A percentile compares a stretch with the other conserved stretches of the same genome.
Conservation (phyloP, 495 filamentous ascomycete species). For the Penicillium pulvis region DNA sequence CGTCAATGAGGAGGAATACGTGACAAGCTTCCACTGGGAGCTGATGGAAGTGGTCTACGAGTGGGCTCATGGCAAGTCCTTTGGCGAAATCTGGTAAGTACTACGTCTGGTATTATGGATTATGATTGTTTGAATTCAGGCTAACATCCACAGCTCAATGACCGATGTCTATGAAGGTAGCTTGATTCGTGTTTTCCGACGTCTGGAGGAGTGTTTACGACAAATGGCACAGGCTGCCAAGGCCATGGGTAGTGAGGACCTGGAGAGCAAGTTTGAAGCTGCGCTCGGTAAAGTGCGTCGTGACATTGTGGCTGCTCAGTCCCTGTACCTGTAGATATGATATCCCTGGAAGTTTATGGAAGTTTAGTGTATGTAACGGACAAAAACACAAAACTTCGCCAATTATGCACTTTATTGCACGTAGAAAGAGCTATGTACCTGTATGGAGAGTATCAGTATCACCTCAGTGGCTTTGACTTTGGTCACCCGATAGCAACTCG, state of each 20-base stretch:
- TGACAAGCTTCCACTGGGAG: conserved; percentile 82
- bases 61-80: conserved; percentile 90
- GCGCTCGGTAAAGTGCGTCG: conserved; percentile 81
- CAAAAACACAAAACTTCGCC: neutral
- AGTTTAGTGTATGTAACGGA: neutral
- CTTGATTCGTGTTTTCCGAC: conserved; percentile 91
- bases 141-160: conserved; percentile 67
- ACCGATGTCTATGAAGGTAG: conserved; percentile 97
- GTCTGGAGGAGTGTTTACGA: conserved; percentile 91
- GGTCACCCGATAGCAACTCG: conserved; percentile 2
- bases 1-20: conserved; percentile 90
- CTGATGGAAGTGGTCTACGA: conserved; percentile 95
- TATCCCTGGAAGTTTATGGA: conserved; percentile 3
- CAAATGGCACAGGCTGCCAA: conserved; percentile 97
- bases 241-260: conserved; percentile 95
- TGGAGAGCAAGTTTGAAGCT: conserved; percentile 85
- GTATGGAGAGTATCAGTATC: neutral
- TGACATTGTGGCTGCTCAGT: conserved; percentile 92
- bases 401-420: neutral
- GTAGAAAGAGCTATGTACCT: neutral
- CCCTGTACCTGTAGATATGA: conserved; percentile 64
- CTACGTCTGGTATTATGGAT: conserved; percentile 2
- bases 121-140: conserved; percentile 3
- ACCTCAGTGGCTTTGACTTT: neutral
- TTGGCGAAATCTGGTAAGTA: conserved; percentile 91